phyloP scores from a whole-genome alignment of 1,139 yeast genomes.

The Candida dubliniensis region DNA sequence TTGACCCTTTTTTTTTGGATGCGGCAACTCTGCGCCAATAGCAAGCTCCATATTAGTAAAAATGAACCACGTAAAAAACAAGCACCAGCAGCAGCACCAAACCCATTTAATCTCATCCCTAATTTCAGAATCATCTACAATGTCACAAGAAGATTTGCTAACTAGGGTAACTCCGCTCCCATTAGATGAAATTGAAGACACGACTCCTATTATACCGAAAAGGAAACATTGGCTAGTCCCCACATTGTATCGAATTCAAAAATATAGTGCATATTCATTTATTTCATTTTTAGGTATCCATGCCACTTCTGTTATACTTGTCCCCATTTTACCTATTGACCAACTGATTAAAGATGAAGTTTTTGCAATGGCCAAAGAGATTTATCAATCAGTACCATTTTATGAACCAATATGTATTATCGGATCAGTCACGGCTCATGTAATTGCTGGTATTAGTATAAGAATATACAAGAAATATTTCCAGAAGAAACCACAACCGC shows the following conservation, averaged over 20 bases:
- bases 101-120: too few species aligned
- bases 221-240: slow-evolving; percentile 13
- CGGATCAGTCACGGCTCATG: slow-evolving; percentile 51
- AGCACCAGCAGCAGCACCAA: too few species aligned
- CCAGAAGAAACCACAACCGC: slow-evolving; percentile 19
- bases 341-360: slow-evolving; percentile 49
- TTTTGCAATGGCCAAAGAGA: slow-evolving; percentile 58
- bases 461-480: slow-evolving; percentile 32
- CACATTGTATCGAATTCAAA: slow-evolving; percentile 38
- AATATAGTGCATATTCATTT: slow-evolving; percentile 63
- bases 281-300: slow-evolving; percentile 61
- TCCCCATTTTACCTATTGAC: slow-evolving; percentile 51
- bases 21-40: too few species aligned
- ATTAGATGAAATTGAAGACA: slow-evolving; percentile 7
- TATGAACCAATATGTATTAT: slow-evolving; percentile 51
- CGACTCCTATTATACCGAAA: neutral
- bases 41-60: too few species aligned
- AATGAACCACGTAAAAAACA: too few species aligned
- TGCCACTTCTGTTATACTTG: slow-evolving; percentile 51
- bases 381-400: slow-evolving; percentile 54
- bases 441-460: slow-evolving; percentile 53
- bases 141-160: slow-evolving; percentile 3
- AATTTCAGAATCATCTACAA: neutral
- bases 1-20: too few species aligned
- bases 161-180: slow-evolving; percentile 10